These are phyloP conservation scores for Chlamydomonas eustigma DNA, from an alignment of 139 green algal species.

Conservation along the genomic window DNA sequence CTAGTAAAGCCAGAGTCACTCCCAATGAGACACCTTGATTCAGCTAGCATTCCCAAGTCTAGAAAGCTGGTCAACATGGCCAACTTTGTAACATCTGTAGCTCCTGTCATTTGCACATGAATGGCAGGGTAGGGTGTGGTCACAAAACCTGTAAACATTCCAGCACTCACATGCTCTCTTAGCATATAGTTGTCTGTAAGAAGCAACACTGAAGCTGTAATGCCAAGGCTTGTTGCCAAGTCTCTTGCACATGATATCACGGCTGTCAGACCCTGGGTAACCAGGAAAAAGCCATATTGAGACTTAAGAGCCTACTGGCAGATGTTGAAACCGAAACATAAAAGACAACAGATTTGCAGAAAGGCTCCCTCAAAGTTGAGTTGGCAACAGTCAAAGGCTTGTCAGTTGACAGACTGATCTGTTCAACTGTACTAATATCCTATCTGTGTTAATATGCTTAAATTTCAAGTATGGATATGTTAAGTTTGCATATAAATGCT, in stretches of 20 bases:
- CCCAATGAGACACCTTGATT: not conserved
- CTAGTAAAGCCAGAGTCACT: not conserved
- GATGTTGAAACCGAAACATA: too few species aligned
- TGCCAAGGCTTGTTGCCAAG: not conserved
- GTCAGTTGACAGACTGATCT: not conserved
- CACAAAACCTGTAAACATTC: not conserved
- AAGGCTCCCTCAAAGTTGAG: not conserved
- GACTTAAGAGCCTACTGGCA: not conserved
- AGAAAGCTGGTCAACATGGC: not conserved
- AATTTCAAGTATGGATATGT: not conserved
- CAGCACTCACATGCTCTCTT: not conserved
- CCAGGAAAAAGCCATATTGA: not conserved
- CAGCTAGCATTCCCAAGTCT: not conserved
- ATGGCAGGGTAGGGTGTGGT: not conserved
- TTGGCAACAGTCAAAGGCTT: not conserved
- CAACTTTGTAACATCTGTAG: not conserved
- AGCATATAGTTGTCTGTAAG: conserved; percentile 8
- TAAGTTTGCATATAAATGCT: not conserved
- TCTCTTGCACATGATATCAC: not conserved
- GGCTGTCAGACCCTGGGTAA: conserved; percentile 2
- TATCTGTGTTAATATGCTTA: too few species aligned
- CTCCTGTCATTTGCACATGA: not conserved
- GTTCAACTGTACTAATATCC: not conserved
- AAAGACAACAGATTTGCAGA: not conserved
- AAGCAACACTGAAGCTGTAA: not conserved